Evolutionary conservation across 139 green algal genomes (phyloP), one percentile per base, ranked within the genome.

Genomic region (Ulvella scutata): DNA sequence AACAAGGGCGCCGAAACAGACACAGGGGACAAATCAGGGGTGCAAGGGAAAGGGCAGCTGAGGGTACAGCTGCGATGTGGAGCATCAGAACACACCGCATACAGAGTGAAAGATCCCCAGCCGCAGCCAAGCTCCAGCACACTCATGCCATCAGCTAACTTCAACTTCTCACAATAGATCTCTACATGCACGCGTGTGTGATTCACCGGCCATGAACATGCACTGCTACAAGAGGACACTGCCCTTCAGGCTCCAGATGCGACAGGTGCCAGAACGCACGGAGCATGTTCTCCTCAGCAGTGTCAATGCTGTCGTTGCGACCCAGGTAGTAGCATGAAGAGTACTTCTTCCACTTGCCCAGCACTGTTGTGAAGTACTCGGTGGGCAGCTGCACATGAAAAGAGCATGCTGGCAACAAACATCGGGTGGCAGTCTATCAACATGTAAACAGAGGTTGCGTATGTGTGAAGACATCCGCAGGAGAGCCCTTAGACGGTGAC

Each of bases 61-160:
- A n/a, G n/a, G n/a, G n/a, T n/a, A n/a, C n/a, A n/a, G n/a, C n/a
- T n/a, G n/a, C n/a, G n/a, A n/a, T n/a, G n/a, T n/a, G n/a, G n/a
- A n/a, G n/a, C n/a, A n/a, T n/a, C n/a, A n/a, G n/a, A n/a, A n/a
- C n/a, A n/a, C n/a, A n/a, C 94, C 67, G 94, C 87, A 79, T 88
- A 97, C 3, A 98, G 82, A 36, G 75, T 88, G 67, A 97, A 80
- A 31, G 85, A 94, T 40, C 94, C 94, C 94, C 94, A 99, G 4
- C 94, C 94, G 79, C 94, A 98, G 1, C 94, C 93, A n/a, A 98
- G 82, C 83, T 99, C 94, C 76, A 99, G 79, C 0, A 99, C 77
- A 0, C 80, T 74, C 78, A 94, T 88, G 0, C 92, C 91, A 73
- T 97, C 82, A 4, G 9, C 28, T 33, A 99, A 80, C 51, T 88